Percentiles rank a stretch among this genome's conserved stretches.
phyloP scores from a whole-genome alignment of 1,284 basidiomycete species.

The Cryptococcus sp. region DNA sequence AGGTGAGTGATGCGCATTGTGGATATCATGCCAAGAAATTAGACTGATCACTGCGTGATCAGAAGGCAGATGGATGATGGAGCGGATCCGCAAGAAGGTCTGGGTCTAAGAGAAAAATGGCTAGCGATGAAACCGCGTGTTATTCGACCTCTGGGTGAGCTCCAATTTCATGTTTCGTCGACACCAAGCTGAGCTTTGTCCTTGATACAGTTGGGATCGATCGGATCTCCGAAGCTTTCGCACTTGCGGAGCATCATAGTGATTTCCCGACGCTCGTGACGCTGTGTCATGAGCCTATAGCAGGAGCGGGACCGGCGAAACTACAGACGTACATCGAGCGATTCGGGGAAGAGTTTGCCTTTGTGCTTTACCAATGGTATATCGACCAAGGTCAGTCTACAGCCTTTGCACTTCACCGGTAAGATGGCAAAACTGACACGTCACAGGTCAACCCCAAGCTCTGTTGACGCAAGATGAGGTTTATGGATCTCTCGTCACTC shows the following conservation, averaged over 20 bases:
- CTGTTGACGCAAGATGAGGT: constrained; percentile 72
- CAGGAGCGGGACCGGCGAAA: constrained; percentile 37
- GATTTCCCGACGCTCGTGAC: constrained; percentile 81
- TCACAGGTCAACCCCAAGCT: constrained; percentile 67
- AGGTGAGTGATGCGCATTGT: constrained; percentile 7
- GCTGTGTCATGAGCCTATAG: constrained; percentile 64
- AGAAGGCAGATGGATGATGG: constrained; percentile 42
- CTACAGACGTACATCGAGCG: constrained; percentile 70
- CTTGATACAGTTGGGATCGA: constrained; percentile 63
- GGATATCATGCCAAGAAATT: neutral
- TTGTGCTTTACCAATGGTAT: constrained; percentile 76
- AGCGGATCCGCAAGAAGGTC: constrained; percentile 40
- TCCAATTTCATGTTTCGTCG: neutral
- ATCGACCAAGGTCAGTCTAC: constrained; percentile 55
- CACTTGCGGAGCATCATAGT: constrained; percentile 77
- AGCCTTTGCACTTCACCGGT: neutral
- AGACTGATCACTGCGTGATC: constrained; percentile 9
- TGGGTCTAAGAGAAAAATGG: constrained; percentile 39
- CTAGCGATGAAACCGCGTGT: constrained; percentile 42
- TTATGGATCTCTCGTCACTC: constrained; percentile 67
- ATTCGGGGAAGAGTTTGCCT: constrained; percentile 82
- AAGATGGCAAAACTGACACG: neutral
- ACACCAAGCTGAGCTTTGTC: neutral
- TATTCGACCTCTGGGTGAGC: constrained; percentile 48
- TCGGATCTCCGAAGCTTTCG: constrained; percentile 69